Evolutionary conservation across 2,329 filamentous ascomycete species (phyloP).

Genomic region (Neurospora sp.): DNA sequence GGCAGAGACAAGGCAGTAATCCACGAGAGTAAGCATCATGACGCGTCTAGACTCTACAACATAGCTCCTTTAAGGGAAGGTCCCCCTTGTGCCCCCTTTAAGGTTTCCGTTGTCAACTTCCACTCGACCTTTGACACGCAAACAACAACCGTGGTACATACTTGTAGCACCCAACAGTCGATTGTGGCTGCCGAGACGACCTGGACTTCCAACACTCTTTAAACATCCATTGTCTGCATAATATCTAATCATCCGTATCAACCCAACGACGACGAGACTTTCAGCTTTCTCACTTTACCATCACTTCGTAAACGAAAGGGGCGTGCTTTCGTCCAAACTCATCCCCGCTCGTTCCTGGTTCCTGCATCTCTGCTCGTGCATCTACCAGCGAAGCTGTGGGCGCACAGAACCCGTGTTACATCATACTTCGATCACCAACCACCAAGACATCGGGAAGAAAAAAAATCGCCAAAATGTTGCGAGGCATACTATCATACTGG

Average conservation of each 20-base stretch:
- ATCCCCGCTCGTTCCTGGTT: neutral
- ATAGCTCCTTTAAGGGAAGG: neutral
- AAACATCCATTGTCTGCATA: neutral
- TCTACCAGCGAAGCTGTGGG: neutral
- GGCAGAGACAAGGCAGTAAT: neutral
- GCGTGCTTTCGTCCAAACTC: neutral
- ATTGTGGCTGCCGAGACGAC: neutral
- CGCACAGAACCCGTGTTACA: neutral
- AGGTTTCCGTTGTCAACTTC: neutral
- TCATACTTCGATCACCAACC: neutral
- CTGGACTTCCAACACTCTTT: neutral
- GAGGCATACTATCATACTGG: constrained; percentile 17
- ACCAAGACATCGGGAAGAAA: neutral
- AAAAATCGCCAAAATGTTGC: constrained; percentile 11
- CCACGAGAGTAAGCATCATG: neutral
- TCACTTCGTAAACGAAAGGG: neutral
- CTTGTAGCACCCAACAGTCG: neutral
- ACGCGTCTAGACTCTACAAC: neutral
- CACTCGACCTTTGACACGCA: constrained; percentile 4
- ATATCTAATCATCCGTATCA: neutral
- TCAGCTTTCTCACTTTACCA: neutral
- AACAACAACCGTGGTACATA: neutral
- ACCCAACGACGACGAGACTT: neutral
- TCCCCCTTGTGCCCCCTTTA: neutral
- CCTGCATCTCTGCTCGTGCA: neutral